phyloP scores from a whole-genome alignment of 805 yeast genomes.

The Debaryomyces hansenii region DNA sequence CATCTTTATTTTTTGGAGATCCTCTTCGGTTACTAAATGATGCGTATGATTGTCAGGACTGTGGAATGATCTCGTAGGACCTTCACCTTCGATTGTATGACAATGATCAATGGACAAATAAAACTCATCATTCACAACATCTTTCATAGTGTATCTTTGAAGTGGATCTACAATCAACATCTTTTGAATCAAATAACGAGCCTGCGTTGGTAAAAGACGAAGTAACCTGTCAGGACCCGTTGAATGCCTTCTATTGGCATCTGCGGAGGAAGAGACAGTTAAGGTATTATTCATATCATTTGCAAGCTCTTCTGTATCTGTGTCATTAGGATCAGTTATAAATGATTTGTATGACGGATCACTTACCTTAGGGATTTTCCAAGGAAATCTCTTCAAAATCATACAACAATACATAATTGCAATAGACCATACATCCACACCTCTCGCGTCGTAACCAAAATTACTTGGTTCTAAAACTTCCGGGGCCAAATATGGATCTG shows the following conservation, averaged over 20 bases:
- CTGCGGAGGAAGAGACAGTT: neutral
- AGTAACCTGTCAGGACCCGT: constrained; percentile 75
- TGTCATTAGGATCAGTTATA: constrained; percentile 22
- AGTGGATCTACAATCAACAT: constrained; percentile 67
- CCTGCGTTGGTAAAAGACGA: constrained; percentile 65
- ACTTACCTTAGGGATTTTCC: constrained; percentile 84
- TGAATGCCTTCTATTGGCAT: neutral
- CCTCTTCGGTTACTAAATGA: constrained; percentile 69
- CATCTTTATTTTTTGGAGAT: constrained; percentile 38
- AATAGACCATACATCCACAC: constrained; percentile 89
- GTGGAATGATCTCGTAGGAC: constrained; percentile 1
- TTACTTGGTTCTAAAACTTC: constrained; percentile 61
- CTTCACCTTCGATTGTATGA: constrained; percentile 23
- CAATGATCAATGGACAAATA: constrained; percentile 58
- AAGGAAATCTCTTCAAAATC: constrained; percentile 84
- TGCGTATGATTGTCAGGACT: constrained; percentile 52
- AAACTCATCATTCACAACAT: constrained; percentile 60
- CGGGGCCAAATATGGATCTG: constrained; percentile 95
- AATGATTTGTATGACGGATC: constrained; percentile 78
- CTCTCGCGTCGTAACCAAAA: constrained; percentile 75
- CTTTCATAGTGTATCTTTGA: constrained; percentile 58
- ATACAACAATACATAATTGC: constrained; percentile 93
- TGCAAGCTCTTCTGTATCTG: constrained; percentile 16
- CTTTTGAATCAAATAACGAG: constrained; percentile 57
- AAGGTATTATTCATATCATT: neutral